phyloP scores from a whole-genome alignment of 2,329 filamentous ascomycete genomes.

The Fusarium fracticaudum region DNA sequence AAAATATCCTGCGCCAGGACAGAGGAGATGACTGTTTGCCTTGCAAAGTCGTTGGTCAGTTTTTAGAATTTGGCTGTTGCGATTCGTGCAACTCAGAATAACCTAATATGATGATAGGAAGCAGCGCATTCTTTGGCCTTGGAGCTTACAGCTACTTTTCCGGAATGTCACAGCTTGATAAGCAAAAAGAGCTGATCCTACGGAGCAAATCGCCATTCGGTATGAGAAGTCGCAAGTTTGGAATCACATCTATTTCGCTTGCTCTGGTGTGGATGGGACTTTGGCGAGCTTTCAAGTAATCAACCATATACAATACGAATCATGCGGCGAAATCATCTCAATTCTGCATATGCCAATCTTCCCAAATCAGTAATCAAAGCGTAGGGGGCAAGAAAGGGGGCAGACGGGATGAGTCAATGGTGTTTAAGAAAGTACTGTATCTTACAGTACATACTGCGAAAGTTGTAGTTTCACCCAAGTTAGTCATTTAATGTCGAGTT shows the following conservation, averaged over 20 bases:
- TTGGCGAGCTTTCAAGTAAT: constrained; percentile 68
- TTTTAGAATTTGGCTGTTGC: neutral
- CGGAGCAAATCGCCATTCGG: constrained; percentile 76
- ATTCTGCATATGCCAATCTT: neutral
- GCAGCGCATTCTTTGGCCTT: constrained; percentile 78
- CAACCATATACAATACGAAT: neutral
- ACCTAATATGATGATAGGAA: constrained; percentile 61
- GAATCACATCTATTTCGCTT: constrained; percentile 74
- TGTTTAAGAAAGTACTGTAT: neutral
- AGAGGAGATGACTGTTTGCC: constrained; percentile 73
- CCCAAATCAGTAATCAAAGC: neutral
- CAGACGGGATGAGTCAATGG: neutral
- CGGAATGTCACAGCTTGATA: constrained; percentile 75
- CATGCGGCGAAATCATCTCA: constrained; percentile 19
- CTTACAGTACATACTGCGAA: neutral
- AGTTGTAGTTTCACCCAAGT: neutral
- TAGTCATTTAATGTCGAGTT: neutral
- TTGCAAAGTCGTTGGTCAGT: constrained; percentile 76
- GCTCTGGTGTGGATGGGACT: constrained; percentile 75
- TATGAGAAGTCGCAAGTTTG: constrained; percentile 74
- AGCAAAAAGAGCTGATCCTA: constrained; percentile 72
- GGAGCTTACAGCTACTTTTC: constrained; percentile 82
- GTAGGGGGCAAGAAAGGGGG: neutral
- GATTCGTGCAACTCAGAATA: constrained; percentile 1
- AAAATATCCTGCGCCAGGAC: constrained; percentile 66